Evolutionary conservation across 768 basidiomycete genomes (phyloP).

Genomic region (Clavaria fumosa): DNA sequence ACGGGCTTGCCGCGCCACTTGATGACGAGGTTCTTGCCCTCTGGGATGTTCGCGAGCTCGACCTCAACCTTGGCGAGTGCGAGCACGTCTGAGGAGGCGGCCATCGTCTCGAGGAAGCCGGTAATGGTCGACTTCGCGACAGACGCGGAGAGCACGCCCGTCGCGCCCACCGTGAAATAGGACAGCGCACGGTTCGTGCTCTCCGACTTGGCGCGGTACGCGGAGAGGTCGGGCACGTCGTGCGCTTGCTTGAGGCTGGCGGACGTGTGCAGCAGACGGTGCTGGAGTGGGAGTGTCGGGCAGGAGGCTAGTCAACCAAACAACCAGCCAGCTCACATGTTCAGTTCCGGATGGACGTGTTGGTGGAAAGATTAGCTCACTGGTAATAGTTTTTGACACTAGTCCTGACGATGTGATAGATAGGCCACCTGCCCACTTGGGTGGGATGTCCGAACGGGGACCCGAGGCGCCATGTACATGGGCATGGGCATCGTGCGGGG

Average conservation of each 20-base stretch:
- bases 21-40: constrained; percentile 94
- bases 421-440: constrained; percentile 47
- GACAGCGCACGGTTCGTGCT: constrained; percentile 60
- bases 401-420: constrained; percentile 33
- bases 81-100: constrained; percentile 93
- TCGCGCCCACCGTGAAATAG: constrained; percentile 71
- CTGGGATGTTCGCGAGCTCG: constrained; percentile 77
- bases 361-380: constrained; percentile 25
- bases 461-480: constrained; percentile 41
- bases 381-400: constrained; percentile 46
- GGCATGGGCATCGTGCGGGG: constrained; percentile 41
- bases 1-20: constrained; percentile 99
- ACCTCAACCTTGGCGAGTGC: constrained; percentile 98
- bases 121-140: constrained; percentile 87
- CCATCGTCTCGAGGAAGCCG: constrained; percentile 92
- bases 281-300: constrained; percentile 40
- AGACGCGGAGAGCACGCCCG: constrained; percentile 85
- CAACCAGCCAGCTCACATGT: constrained; percentile 4
- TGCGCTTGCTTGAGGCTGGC: constrained; percentile 51
- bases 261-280: constrained; percentile 69
- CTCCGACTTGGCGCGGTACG: constrained; percentile 60
- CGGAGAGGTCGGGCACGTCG: constrained; percentile 77
- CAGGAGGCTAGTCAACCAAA: constrained; percentile 21
- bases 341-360: neutral
- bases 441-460: constrained; percentile 46